phyloP scores from a whole-genome alignment of 2,329 filamentous ascomycete species.

The Fusarium annulatum region DNA sequence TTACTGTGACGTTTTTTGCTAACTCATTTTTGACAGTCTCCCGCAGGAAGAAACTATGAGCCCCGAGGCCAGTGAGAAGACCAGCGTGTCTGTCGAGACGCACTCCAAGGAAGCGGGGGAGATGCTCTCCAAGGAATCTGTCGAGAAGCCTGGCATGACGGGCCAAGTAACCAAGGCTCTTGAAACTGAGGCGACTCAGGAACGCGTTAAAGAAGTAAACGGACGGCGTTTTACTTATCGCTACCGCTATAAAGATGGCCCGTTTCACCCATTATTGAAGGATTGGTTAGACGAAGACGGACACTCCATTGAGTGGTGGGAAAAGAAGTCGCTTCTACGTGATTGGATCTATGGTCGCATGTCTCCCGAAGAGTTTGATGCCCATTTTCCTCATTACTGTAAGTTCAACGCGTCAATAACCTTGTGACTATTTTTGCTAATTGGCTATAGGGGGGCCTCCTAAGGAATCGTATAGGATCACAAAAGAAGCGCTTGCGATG shows the following conservation, averaged over 20 bases:
- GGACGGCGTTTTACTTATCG: not conserved
- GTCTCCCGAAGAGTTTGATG: not conserved
- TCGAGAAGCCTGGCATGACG: not conserved
- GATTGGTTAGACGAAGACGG: not conserved
- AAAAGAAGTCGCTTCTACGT: not conserved
- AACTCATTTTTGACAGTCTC: accelerated
- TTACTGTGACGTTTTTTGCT: accelerated
- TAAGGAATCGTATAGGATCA: not conserved
- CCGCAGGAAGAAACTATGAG: not conserved
- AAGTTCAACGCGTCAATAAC: not conserved
- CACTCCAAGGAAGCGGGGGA: not conserved
- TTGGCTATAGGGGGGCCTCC: accelerated
- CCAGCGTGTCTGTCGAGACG: not conserved
- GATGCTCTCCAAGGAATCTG: not conserved
- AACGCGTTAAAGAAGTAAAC: not conserved
- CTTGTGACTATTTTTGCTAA: accelerated
- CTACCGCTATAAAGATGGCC: too few relatives aligned
- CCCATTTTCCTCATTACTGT: not conserved
- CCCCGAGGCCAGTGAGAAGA: not conserved
- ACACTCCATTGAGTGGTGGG: not conserved
- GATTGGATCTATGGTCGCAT: not conserved
- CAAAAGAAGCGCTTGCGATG: not conserved
- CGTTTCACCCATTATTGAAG: too few relatives aligned
- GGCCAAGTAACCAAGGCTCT: not conserved
- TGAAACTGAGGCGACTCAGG: not conserved